Evolutionary conservation across 768 basidiomycete genomes (phyloP).

Genomic region (Austroboletus eburneus): DNA sequence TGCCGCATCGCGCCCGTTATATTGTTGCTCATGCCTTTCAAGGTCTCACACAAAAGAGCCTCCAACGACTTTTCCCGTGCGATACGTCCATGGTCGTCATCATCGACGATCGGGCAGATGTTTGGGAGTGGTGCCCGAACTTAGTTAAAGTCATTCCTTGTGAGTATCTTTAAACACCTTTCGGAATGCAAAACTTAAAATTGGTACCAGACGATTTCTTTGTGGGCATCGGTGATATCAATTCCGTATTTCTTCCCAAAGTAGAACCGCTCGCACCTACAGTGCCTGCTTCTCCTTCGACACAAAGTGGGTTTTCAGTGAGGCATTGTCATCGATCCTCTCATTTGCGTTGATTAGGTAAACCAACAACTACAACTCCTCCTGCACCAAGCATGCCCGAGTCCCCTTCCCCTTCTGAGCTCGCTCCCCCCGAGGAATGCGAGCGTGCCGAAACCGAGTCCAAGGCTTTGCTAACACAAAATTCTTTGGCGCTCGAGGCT

Average conservation of each 20-base stretch:
- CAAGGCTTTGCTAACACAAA: conserved; percentile 61
- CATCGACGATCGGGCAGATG: conserved; percentile 97
- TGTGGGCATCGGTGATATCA: conserved; percentile 97
- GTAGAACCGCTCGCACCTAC: conserved; percentile 42
- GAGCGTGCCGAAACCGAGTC: conserved; percentile 44
- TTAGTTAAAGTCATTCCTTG: conserved; percentile 96
- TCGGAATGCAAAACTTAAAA: neutral
- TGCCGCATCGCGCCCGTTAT: neutral
- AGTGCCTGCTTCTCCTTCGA: conserved; percentile 19
- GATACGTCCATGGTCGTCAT: conserved; percentile 99
- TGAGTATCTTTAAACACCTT: conserved; percentile 34
- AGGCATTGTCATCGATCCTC: neutral
- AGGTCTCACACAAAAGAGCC: conserved; percentile 89
- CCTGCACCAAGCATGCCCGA: conserved; percentile 18
- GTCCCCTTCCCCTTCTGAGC: conserved; percentile 11
- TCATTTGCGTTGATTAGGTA: conserved; percentile 18
- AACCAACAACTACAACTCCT: conserved; percentile 9
- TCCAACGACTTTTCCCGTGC: conserved; percentile 91
- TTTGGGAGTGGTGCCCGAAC: conserved; percentile 98
- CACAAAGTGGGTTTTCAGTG: conserved; percentile 17
- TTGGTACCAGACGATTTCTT: conserved; percentile 84
- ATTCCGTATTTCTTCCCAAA: conserved; percentile 89
- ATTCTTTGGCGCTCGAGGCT: conserved; percentile 73
- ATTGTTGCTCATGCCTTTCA: conserved; percentile 12
- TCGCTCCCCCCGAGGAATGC: conserved; percentile 32